phyloP scores from a whole-genome alignment of 306 rosid species.

The Rosa rugosa region DNA sequence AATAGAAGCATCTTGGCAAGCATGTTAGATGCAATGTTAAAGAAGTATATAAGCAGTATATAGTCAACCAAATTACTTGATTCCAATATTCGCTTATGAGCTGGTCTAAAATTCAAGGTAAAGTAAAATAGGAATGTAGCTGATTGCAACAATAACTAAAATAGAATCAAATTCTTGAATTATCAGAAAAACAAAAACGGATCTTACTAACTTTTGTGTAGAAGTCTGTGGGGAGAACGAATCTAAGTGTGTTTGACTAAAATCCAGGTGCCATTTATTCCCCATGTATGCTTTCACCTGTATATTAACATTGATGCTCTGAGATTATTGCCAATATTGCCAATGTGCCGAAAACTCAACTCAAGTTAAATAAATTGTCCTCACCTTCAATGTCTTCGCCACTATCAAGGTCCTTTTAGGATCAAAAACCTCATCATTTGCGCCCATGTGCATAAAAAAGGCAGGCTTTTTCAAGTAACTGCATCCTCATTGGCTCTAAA shows the following conservation, averaged over 20 bases:
- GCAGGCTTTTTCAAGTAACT: slow-evolving; percentile 80
- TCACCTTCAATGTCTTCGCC: slow-evolving; percentile 66
- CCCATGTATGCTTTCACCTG: slow-evolving; percentile 75
- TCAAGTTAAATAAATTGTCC: slow-evolving; percentile 12
- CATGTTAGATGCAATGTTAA: too few species aligned
- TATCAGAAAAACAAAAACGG: neutral
- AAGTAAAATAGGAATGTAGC: too few species aligned
- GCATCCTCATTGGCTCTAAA: slow-evolving; percentile 82
- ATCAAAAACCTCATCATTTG: slow-evolving; percentile 53
- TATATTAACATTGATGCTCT: slow-evolving; percentile 18
- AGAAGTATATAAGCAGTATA: too few species aligned
- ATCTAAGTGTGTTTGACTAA: slow-evolving; percentile 53
- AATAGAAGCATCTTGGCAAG: too few species aligned
- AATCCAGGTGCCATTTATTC: slow-evolving; percentile 53
- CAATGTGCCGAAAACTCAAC: neutral
- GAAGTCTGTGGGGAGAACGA: slow-evolving; percentile 79
- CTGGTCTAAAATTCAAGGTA: too few species aligned
- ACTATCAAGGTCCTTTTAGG: slow-evolving; percentile 50
- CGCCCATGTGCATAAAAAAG: slow-evolving; percentile 47
- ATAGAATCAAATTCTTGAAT: neutral
- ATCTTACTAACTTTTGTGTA: slow-evolving; percentile 62
- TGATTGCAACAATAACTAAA: neutral
- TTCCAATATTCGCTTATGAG: too few species aligned
- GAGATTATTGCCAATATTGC: slow-evolving; percentile 22
- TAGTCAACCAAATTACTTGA: too few species aligned